Evolutionary conservation across 2,329 filamentous ascomycete species (phyloP).

Genomic region (Aspergillus amoenus): DNA sequence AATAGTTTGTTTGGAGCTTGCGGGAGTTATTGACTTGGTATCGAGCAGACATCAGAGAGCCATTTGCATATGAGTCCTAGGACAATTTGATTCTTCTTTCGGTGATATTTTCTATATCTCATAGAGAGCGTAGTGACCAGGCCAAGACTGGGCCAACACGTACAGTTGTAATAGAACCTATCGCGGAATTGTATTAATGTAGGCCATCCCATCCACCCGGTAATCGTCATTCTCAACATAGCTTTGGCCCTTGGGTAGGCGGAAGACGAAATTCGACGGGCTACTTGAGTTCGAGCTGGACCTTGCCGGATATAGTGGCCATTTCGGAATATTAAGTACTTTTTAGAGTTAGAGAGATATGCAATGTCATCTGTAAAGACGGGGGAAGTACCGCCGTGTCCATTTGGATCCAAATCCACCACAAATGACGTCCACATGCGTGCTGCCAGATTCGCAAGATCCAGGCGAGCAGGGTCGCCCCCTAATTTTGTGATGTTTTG

Average conservation of each 20-base stretch:
- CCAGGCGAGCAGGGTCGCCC: constrained; percentile 23
- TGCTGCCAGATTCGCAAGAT: constrained; percentile 29
- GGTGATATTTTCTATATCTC: too few relatives aligned
- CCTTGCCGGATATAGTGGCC: constrained; percentile 23
- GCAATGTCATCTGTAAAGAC: neutral
- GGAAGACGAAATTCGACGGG: constrained; percentile 29
- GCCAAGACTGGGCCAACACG: neutral
- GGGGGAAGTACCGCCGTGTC: constrained; percentile 24
- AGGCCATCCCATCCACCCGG: constrained; percentile 26
- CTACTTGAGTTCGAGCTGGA: neutral
- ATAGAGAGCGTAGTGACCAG: too few relatives aligned
- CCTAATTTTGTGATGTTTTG: constrained; percentile 29
- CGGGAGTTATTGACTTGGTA: neutral
- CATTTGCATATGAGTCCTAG: neutral
- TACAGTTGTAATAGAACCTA: constrained; percentile 6
- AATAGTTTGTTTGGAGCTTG: too few relatives aligned
- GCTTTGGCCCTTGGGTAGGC: constrained; percentile 24
- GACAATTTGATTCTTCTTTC: neutral
- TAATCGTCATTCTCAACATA: constrained; percentile 30
- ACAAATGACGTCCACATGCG: constrained; percentile 35
- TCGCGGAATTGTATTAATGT: constrained; percentile 28
- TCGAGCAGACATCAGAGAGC: neutral
- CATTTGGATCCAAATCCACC: constrained; percentile 28
- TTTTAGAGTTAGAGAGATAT: neutral
- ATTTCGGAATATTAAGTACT: constrained; percentile 24